Evolutionary conservation across 805 yeast genomes (phyloP).

Genomic region (Metschnikowia cubensis): DNA sequence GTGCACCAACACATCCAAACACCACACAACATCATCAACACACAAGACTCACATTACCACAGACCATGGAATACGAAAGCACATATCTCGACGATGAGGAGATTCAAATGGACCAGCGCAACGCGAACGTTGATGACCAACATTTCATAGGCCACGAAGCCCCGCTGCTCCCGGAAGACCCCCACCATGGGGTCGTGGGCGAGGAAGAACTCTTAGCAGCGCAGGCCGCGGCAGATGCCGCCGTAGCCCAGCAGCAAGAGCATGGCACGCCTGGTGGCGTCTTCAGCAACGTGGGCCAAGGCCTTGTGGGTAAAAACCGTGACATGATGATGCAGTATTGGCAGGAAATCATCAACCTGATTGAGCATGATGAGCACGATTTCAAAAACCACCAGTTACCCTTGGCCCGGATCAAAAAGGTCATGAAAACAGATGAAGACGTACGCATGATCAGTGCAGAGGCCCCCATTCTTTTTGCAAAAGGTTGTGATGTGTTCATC

Average conservation of each 20-base stretch:
- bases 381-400: constrained; percentile 94
- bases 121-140: constrained; percentile 19
- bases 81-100: constrained; percentile 29
- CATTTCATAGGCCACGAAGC: constrained; percentile 9
- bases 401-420: constrained; percentile 91
- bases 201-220: constrained; percentile 43
- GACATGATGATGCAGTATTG: constrained; percentile 93
- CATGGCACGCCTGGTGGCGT: constrained; percentile 53
- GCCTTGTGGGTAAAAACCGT: constrained; percentile 46
- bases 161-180: constrained; percentile 6
- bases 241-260: constrained; percentile 41
- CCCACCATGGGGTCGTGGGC: constrained; percentile 26
- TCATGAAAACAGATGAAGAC: constrained; percentile 96
- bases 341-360: constrained; percentile 93
- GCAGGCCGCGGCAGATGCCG: constrained; percentile 46
- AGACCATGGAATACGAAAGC: constrained; percentile 23
- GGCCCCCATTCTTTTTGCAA: constrained; percentile 95
- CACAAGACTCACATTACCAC: not conserved
- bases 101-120: constrained; percentile 20
- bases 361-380: constrained; percentile 84
- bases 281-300: constrained; percentile 84
- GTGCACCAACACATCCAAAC: not conserved
- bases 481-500: constrained; percentile 95
- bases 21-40: not conserved
- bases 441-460: constrained; percentile 98